Evolutionary conservation across 306 rosid genomes (phyloP), one percentile per base, ranked within the genome.

Genomic region (Cucurbita maxima): DNA sequence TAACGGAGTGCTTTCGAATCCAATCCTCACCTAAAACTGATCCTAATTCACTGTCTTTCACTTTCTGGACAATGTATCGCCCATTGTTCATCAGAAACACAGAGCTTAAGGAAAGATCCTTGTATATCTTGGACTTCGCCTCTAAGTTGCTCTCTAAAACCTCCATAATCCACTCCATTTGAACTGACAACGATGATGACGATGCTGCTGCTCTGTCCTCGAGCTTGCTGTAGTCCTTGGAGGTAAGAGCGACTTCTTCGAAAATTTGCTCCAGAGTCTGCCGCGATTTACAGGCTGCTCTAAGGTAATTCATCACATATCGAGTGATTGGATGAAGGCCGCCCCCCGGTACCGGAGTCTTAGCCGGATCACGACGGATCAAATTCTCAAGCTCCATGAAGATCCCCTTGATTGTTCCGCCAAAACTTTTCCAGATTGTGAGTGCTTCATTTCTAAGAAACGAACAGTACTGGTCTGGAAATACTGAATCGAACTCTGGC

Each of bases 361-460:
- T 94, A 0, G 96, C 89, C 1, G 99, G 97, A 63, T 94, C 99
- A 0, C 92, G 88, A 18, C 92, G 89, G 64, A 94, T 94, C 73
- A 91, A 75, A 85, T 94, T 94, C 86, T 94, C 97, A 74, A 94
- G 77, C 59, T 94, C 99, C 99, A 94, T 88, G 76, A 94, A 91
- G 79, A 91, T 89, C 0, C 97, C 96, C 43, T 86, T 82, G 10
- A 91, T 87, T 10, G 99, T 88, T 75, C 91, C 96, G 47, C 97
- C 97, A 38, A 91, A 73, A 37, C 97, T 85, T 77, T 91, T 91
- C 96, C 97, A 91, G 36, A 94, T 94, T 0, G 96, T 85, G 16
- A 86, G 57, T 0, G 91, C 91, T 74, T 94, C 97, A 40, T 91
- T 91, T 71, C 96, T 81, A 45, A 94, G 83, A 5, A 82, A 79